Percentiles rank a stretch among this genome's conserved stretches.
phyloP scores from a whole-genome alignment of 345 rosid genomes.

The Euphorbia peplus region DNA sequence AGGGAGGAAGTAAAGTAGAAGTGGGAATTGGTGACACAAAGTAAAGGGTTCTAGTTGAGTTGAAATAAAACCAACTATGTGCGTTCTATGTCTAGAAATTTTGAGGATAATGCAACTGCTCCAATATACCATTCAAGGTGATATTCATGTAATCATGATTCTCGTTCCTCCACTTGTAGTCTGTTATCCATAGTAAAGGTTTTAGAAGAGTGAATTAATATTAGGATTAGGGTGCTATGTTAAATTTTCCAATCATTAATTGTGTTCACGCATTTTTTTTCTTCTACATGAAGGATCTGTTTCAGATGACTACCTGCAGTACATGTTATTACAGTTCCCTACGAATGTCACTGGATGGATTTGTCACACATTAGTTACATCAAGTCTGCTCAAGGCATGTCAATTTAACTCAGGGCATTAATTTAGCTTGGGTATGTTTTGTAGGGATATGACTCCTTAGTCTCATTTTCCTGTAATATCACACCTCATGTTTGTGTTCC shows the following conservation, averaged over 20 bases:
- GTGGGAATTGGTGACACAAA: no score
- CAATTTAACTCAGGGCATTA: constrained; percentile 37
- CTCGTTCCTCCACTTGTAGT: neutral
- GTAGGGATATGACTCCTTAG: constrained; percentile 14
- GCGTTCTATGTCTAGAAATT: neutral
- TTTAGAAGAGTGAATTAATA: neutral
- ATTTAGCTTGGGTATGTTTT: constrained; percentile 33
- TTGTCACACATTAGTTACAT: constrained; percentile 83
- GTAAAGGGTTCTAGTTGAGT: neutral
- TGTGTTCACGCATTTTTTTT: constrained; percentile 11
- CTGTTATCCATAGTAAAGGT: neutral
- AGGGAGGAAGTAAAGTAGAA: no score
- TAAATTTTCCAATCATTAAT: neutral
- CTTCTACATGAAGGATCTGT: constrained; percentile 61
- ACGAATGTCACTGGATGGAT: constrained; percentile 97
- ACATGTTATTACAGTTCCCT: constrained; percentile 89
- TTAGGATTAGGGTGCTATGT: neutral
- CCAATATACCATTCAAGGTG: neutral
- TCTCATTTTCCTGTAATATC: neutral
- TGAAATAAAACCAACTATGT: neutral
- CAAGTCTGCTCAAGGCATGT: constrained; percentile 96
- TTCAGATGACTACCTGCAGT: constrained; percentile 87
- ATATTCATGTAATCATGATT: neutral
- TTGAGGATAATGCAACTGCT: neutral
- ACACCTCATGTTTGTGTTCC: neutral